A percentile compares a stretch with the other conserved stretches of the same genome.
Evolutionary conservation across 2,329 filamentous ascomycete species (phyloP).

Genomic region (Diaporthe caulivora): DNA sequence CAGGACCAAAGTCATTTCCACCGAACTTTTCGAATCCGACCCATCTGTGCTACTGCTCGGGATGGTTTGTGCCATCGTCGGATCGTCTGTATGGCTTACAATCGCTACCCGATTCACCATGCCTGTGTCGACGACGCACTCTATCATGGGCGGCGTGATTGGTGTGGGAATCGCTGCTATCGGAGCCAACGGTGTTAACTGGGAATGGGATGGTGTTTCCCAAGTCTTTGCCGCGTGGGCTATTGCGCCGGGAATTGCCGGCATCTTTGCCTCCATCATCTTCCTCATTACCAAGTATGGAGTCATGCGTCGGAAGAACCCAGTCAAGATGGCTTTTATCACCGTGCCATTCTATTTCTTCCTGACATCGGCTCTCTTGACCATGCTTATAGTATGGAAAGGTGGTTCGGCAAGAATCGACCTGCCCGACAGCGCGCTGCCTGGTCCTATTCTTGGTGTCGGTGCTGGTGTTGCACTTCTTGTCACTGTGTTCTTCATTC

Average conservation of each 20-base stretch:
- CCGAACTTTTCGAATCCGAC: slow-evolving; percentile 57
- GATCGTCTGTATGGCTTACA: slow-evolving; percentile 68
- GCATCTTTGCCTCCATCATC: slow-evolving; percentile 64
- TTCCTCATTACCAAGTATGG: slow-evolving; percentile 69
- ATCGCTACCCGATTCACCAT: slow-evolving; percentile 66
- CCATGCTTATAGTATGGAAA: slow-evolving; percentile 73
- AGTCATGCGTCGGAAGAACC: slow-evolving; percentile 66
- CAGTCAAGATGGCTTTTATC: slow-evolving; percentile 64
- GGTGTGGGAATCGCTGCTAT: slow-evolving; percentile 70
- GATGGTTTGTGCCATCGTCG: slow-evolving; percentile 67
- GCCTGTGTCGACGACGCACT: slow-evolving; percentile 73
- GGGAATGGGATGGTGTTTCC: slow-evolving; percentile 67
- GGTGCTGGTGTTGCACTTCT: slow-evolving; percentile 64
- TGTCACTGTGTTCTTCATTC: slow-evolving; percentile 66
- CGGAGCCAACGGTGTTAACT: slow-evolving; percentile 64
- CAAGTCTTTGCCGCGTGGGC: slow-evolving; percentile 73
- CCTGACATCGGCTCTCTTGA: slow-evolving; percentile 65
- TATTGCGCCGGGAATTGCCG: slow-evolving; percentile 69
- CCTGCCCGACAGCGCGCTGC: slow-evolving; percentile 61
- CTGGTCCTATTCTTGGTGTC: slow-evolving; percentile 66
- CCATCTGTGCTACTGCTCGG: slow-evolving; percentile 69
- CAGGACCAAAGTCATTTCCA: slow-evolving; percentile 69
- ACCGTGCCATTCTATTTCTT: slow-evolving; percentile 69
- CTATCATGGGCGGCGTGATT: slow-evolving; percentile 69
- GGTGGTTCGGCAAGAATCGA: slow-evolving; percentile 60